Percentiles rank a stretch among this genome's conserved stretches.
Conservation (phyloP, 2,329 filamentous ascomycete genomes). For the Clonostachys chloroleuca region DNA sequence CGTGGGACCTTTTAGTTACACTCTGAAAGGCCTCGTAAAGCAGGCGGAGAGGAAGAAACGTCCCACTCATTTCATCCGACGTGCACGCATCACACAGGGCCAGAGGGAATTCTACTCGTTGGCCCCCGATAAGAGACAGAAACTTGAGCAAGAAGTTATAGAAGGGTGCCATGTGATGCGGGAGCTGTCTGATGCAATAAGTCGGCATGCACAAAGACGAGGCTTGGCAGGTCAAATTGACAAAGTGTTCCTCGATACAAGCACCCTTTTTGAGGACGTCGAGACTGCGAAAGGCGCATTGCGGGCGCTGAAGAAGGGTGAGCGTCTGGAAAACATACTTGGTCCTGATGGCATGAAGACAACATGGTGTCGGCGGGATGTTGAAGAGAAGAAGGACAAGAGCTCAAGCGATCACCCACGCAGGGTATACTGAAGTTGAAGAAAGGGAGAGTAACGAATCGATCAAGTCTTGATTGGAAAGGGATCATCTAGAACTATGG, state of each 20-base stretch:
- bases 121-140: constrained; percentile 20
- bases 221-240: constrained; percentile 29
- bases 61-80: constrained; percentile 48
- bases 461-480: neutral
- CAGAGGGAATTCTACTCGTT: constrained; percentile 36
- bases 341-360: neutral
- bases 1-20: constrained; percentile 56
- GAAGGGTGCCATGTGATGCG: constrained; percentile 24
- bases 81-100: constrained; percentile 55
- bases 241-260: constrained; percentile 16
- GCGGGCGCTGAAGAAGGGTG: constrained; percentile 37
- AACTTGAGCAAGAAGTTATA: constrained; percentile 14
- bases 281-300: constrained; percentile 39
- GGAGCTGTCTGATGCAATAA: constrained; percentile 19
- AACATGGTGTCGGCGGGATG: neutral
- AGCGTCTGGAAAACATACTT: constrained; percentile 19
- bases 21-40: constrained; percentile 60
- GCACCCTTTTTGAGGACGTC: constrained; percentile 40
- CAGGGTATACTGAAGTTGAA: neutral
- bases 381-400: neutral
- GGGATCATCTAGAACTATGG: too few species aligned
- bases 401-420: neutral
- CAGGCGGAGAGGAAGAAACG: constrained; percentile 49
- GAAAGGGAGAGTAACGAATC: neutral
- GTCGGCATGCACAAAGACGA: constrained; percentile 23